Base-by-base conservation (phyloP, 257 asterid genomes). In the Linderniella brevidens region DNA sequence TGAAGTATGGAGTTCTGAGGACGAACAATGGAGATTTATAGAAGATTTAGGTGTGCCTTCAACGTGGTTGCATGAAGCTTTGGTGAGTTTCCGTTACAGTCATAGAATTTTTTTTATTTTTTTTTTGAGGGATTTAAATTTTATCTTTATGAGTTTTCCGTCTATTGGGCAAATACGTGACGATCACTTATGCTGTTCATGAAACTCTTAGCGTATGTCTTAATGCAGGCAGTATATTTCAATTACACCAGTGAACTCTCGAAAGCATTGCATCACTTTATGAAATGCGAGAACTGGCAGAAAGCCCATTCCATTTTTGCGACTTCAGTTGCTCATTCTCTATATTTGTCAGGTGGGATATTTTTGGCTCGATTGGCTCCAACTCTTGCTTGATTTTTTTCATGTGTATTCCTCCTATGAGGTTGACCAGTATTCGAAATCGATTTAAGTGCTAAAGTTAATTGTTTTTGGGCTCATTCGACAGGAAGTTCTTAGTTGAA, bases 41-140 rank as follows among this genome's bases (percentile, higher is more conserved):
- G 90, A 80, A 71, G 69, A 68, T 44, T 69, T 88, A 18, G 97
- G 92, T 48, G 69, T 88, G 62, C 97, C 95, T 64, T 74, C 73
- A 11, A 80, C 75, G 44, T 88, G 95, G 95, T 65, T 88, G 73
- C 86, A 83, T 58, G 97, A 88, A 63, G 93, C 95, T 61, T 63
- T 80, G 92, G 97, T 83, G 53, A 80, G 93, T 70, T 36, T 46
- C 50, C 43, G n/a, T 12, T 36, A 35, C 49, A 49, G 53, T 65
- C 58, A 63, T 50, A 60, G 59, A 47, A 39, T 58, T 17, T 56
- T 35, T 37, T 46, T 67, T 49, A 50, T 17, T 19, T 54, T 49
- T 20, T 49, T 13, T 44, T 40, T 54, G 25, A 45, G 47, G 72
- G 74, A 39, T 9, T 11, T 39, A 10, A 8, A 6, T 37, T 11